phyloP scores from a whole-genome alignment of 1,284 basidiomycete species.

The Malassezia equina region DNA sequence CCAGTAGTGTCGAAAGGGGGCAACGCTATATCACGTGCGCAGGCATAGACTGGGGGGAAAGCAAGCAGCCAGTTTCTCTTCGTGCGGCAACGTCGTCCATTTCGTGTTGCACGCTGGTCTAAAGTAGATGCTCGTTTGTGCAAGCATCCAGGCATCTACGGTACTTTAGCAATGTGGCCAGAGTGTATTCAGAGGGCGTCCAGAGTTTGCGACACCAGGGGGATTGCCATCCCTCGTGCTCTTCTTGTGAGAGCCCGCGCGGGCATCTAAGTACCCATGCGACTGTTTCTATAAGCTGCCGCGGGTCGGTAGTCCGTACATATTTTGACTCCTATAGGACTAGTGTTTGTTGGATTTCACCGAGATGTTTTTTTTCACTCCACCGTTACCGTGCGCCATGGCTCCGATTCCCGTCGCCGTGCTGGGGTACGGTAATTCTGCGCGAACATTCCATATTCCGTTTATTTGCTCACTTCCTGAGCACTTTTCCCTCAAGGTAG shows the following conservation, averaged over 20 bases:
- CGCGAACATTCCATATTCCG: slow-evolving; percentile 41
- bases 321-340: background rate
- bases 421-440: slow-evolving; percentile 36
- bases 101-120: slow-evolving; percentile 18
- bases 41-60: background rate
- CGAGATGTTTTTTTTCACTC: background rate
- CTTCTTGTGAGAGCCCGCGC: slow-evolving; percentile 11
- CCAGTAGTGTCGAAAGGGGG: background rate
- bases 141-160: background rate
- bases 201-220: slow-evolving; percentile 19
- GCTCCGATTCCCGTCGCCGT: slow-evolving; percentile 35
- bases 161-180: background rate
- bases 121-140: background rate
- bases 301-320: slow-evolving; percentile 20
- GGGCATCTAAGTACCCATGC: slow-evolving; percentile 20
- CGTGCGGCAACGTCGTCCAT: slow-evolving; percentile 19
- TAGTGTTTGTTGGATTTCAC: background rate
- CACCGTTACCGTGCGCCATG: slow-evolving; percentile 1
- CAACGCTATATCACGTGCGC: slow-evolving; percentile 5
- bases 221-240: slow-evolving; percentile 18
- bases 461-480: slow-evolving; percentile 32
- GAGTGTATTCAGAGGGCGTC: slow-evolving; percentile 17
- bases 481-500: slow-evolving; percentile 32
- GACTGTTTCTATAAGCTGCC: background rate
- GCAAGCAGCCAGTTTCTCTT: slow-evolving; percentile 7